These are phyloP conservation scores for Glycine soja DNA, from an alignment of 306 rosid species.

Conservation along the genomic window DNA sequence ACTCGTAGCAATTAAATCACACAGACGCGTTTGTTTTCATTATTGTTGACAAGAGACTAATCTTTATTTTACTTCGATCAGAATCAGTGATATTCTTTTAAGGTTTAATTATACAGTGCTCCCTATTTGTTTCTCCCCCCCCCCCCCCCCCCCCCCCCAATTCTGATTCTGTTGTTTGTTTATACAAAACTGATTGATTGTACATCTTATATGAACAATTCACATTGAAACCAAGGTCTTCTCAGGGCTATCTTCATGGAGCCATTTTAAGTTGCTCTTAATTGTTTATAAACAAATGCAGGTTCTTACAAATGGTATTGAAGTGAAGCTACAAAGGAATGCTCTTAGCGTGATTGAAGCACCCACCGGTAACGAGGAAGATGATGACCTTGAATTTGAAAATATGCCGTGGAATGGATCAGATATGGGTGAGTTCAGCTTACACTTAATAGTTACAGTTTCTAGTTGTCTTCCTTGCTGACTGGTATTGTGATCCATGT, in stretches of 20 bases:
- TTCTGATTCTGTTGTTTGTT: background rate
- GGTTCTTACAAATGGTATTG: slow-evolving; percentile 98
- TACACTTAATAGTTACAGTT: background rate
- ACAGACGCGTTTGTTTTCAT: background rate
- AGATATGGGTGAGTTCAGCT: slow-evolving; percentile 79
- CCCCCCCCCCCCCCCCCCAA: background rate
- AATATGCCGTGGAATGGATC: slow-evolving; percentile 82
- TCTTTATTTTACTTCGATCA: background rate
- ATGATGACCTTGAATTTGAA: slow-evolving; percentile 91
- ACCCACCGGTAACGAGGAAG: slow-evolving; percentile 96
- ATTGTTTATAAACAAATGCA: slow-evolving; percentile 46
- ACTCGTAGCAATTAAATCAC: slow-evolving; percentile 6
- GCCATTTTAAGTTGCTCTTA: background rate
- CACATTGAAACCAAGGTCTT: background rate
- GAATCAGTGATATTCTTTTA: background rate
- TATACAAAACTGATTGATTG: background rate
- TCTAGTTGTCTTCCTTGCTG: background rate
- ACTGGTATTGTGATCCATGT: background rate
- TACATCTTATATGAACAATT: background rate
- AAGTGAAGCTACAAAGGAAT: slow-evolving; percentile 96
- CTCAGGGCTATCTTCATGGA: background rate
- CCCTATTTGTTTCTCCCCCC: background rate
- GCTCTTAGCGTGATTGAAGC: slow-evolving; percentile 98
- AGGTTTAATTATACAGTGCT: background rate
- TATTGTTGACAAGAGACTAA: background rate